Conservation (phyloP, 805 yeast genomes). For the Candida koratica region DNA sequence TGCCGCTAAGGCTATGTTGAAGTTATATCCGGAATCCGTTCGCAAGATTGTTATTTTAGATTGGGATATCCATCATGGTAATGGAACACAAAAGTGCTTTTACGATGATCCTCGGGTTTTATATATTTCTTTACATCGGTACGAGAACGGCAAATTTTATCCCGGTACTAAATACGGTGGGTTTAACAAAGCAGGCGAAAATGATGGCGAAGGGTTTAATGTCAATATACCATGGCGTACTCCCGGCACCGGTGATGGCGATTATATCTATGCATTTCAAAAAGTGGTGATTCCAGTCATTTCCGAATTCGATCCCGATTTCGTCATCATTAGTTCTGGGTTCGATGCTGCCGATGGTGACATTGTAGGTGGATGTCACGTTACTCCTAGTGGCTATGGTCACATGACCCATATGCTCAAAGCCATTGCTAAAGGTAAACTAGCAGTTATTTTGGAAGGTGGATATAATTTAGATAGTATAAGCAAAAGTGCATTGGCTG, state of each 20-base stretch:
- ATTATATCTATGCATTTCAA: slow-evolving; percentile 86
- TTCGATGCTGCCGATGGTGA: slow-evolving; percentile 99
- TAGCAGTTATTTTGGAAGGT: slow-evolving; percentile 91
- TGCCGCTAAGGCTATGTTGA: slow-evolving; percentile 82
- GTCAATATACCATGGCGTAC: slow-evolving; percentile 92
- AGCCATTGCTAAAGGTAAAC: slow-evolving; percentile 79
- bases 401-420: slow-evolving; percentile 92
- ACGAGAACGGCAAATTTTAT: slow-evolving; percentile 86
- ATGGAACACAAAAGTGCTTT: slow-evolving; percentile 95
- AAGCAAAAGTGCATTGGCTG: slow-evolving; percentile 85
- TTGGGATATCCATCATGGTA: slow-evolving; percentile 99
- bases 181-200: slow-evolving; percentile 77
- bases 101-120: slow-evolving; percentile 84
- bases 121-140: slow-evolving; percentile 88
- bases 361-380: slow-evolving; percentile 93
- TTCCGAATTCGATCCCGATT: slow-evolving; percentile 85
- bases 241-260: slow-evolving; percentile 93
- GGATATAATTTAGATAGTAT: slow-evolving; percentile 93
- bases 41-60: slow-evolving; percentile 79
- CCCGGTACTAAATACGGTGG: slow-evolving; percentile 92
- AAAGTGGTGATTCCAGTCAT: slow-evolving; percentile 85
- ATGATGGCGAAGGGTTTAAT: slow-evolving; percentile 79
- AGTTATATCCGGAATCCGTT: slow-evolving; percentile 83
- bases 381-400: slow-evolving; percentile 93
- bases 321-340: slow-evolving; percentile 90